phyloP scores from a whole-genome alignment of 1,139 yeast genomes.

The Scheffersomyces lignicola region DNA sequence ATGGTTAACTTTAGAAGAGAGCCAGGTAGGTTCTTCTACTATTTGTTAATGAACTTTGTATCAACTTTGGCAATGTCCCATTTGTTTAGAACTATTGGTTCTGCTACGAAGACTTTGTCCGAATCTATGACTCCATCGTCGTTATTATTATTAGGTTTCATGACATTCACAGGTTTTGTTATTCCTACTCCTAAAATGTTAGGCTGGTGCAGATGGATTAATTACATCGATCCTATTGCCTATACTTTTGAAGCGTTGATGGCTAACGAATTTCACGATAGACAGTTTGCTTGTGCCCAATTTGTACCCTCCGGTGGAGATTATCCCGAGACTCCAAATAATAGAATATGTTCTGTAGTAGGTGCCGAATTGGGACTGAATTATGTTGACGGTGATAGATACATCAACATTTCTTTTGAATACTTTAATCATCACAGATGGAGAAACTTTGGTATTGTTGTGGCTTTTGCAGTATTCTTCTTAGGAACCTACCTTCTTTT shows the following conservation, averaged over 20 bases:
- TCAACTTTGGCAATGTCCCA: constrained; percentile 55
- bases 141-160: constrained; percentile 48
- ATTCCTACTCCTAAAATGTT: constrained; percentile 57
- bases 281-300: constrained; percentile 48
- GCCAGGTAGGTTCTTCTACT: constrained; percentile 61
- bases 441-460: constrained; percentile 78
- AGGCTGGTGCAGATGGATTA: constrained; percentile 66
- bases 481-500: constrained; percentile 54
- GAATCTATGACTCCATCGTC: constrained; percentile 66
- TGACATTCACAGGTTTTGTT: constrained; percentile 60
- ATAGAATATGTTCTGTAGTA: constrained; percentile 61
- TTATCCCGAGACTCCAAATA: constrained; percentile 34
- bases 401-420: constrained; percentile 44
- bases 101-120: constrained; percentile 52
- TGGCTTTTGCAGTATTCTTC: constrained; percentile 59
- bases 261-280: constrained; percentile 54
- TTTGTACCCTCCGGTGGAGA: constrained; percentile 52
- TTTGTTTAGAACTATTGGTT: constrained; percentile 60
- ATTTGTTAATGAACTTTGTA: constrained; percentile 44
- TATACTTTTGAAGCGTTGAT: constrained; percentile 57
- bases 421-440: constrained; percentile 67
- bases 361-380: constrained; percentile 61
- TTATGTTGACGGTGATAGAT: constrained; percentile 58
- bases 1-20: constrained; percentile 54
- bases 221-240: constrained; percentile 55